Percentiles rank a stretch among this genome's conserved stretches.
Evolutionary conservation across 176 grass and related monocot genomes (phyloP).

Genomic region (Cenchrus americanus): DNA sequence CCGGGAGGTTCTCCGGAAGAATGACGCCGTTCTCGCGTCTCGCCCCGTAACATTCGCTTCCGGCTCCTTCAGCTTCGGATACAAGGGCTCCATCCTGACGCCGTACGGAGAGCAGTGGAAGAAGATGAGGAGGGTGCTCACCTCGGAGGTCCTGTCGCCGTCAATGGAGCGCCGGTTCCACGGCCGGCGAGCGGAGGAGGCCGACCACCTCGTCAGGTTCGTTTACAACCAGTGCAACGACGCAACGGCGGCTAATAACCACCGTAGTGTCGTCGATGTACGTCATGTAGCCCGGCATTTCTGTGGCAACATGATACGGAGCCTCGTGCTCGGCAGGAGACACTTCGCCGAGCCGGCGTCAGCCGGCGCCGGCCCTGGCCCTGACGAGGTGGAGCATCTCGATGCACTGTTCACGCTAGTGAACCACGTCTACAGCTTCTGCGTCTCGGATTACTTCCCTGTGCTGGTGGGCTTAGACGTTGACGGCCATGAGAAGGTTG

Average conservation of each 20-base stretch:
- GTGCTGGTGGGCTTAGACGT: conserved; percentile 26
- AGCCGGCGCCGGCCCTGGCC: not conserved
- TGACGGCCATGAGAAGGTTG: conserved; percentile 39
- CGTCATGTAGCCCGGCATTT: conserved; percentile 35
- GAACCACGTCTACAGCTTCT: not conserved
- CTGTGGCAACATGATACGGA: conserved; percentile 32
- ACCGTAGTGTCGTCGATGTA: not conserved
- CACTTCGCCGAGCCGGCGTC: not conserved
- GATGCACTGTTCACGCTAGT: conserved; percentile 13
- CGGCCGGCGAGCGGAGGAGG: conserved; percentile 23
- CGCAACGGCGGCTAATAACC: not conserved
- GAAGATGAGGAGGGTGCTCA: conserved; percentile 52
- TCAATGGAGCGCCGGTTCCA: conserved; percentile 7
- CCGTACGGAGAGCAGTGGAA: conserved; percentile 49
- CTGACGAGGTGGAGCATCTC: conserved; percentile 37
- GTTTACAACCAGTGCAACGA: not conserved
- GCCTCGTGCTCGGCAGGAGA: conserved; percentile 32
- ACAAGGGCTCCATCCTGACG: not conserved
- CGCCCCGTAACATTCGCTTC: conserved; percentile 16
- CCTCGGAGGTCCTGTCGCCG: conserved; percentile 19
- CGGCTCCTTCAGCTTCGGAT: not conserved
- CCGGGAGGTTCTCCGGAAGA: conserved; percentile 42
- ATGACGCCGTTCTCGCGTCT: conserved; percentile 43
- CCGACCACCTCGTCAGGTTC: conserved; percentile 38
- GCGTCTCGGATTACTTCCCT: conserved; percentile 42